Percentiles rank a stretch among this genome's conserved stretches.
These are phyloP conservation scores for Claviceps sp. DNA, from an alignment of 2,329 filamentous ascomycete species.

Conservation along the genomic window DNA sequence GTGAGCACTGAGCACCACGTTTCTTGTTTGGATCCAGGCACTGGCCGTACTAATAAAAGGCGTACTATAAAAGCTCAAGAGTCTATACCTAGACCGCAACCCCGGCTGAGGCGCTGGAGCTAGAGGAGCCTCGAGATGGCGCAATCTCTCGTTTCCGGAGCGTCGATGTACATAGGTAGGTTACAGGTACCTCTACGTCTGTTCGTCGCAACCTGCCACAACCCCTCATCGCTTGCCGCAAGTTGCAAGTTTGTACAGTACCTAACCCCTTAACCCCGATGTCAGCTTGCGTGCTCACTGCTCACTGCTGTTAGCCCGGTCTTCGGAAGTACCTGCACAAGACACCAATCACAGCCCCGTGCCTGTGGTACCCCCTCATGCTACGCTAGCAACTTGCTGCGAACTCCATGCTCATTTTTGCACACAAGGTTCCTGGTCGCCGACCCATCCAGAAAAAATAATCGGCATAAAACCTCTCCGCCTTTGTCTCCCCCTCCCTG, in stretches of 20 bases:
- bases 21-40: neutral
- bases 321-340: conserved; percentile 1
- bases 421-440: neutral
- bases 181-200: no score
- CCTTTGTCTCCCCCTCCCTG: conserved; percentile 5
- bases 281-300: no score
- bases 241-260: no score
- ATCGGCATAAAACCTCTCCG: conserved; percentile 7
- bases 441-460: neutral
- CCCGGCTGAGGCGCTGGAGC: neutral
- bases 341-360: no score
- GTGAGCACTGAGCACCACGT: neutral
- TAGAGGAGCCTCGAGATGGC: conserved; percentile 2
- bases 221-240: no score
- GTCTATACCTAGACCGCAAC: neutral
- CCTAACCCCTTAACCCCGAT: no score
- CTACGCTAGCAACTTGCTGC: neutral
- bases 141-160: conserved; percentile 2
- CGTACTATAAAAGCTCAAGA: neutral
- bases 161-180: no score
- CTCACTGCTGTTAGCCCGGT: neutral
- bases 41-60: neutral
- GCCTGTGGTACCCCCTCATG: neutral
- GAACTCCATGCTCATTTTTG: no score
- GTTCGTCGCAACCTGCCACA: neutral